phyloP scores from a whole-genome alignment of 257 asterid genomes.

The Penstemon newberryi region DNA sequence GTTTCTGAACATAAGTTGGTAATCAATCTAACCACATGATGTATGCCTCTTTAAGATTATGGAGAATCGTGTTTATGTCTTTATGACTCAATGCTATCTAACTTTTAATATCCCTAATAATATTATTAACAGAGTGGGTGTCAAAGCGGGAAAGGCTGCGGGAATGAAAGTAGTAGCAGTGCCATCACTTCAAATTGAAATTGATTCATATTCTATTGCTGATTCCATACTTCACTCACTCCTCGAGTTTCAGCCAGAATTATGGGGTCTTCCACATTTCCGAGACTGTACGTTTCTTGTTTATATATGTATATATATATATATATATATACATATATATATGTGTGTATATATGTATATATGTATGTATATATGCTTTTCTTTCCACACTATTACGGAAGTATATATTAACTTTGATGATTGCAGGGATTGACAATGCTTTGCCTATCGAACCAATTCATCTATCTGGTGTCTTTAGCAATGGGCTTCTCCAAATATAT shows the following conservation, averaged over 20 bases:
- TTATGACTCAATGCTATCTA: no score
- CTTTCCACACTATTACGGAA: constrained; percentile 16
- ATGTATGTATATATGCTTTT: not conserved
- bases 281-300: constrained; percentile 57
- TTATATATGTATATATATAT: not conserved
- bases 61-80: no score
- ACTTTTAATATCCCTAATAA: no score
- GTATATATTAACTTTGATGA: constrained; percentile 22
- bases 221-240: constrained; percentile 71
- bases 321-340: not conserved
- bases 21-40: no score
- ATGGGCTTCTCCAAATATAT: constrained; percentile 51
- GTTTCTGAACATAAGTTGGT: no score
- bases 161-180: constrained; percentile 87
- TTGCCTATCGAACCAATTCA: constrained; percentile 66
- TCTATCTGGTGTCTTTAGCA: constrained; percentile 45
- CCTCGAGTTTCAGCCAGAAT: constrained; percentile 66
- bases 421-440: constrained; percentile 65
- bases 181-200: constrained; percentile 67
- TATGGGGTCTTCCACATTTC: constrained; percentile 91
- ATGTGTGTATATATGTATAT: not conserved
- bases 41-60: no score
- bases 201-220: constrained; percentile 57
- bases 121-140: constrained; percentile 61
- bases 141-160: constrained; percentile 92